phyloP scores from a whole-genome alignment of 2,329 filamentous ascomycete species.

The Bipolaris victoriae region DNA sequence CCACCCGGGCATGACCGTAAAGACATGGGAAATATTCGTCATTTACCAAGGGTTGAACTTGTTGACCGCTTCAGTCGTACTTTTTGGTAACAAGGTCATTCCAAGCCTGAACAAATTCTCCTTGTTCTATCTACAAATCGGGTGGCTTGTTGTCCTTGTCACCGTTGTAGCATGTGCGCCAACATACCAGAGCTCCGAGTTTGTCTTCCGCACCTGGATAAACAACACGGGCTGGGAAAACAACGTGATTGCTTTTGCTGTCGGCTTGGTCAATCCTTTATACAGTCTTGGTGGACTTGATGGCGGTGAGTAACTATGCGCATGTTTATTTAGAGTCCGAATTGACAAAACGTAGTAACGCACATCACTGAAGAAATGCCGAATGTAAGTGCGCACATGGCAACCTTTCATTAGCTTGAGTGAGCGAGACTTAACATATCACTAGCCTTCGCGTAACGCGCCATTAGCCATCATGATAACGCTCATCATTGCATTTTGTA shows the following conservation, averaged over 20 bases:
- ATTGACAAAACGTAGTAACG: not conserved
- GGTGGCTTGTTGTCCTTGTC: slow-evolving; percentile 16
- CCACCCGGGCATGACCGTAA: slow-evolving; percentile 9
- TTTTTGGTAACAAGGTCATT: slow-evolving; percentile 17
- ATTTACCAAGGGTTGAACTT: slow-evolving; percentile 18
- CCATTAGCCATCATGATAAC: slow-evolving; percentile 52
- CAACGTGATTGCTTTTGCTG: slow-evolving; percentile 11
- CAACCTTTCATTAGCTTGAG: too few species aligned
- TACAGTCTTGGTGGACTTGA: slow-evolving; percentile 5
- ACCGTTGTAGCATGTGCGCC: slow-evolving; percentile 18
- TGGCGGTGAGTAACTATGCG: not conserved
- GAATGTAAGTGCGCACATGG: not conserved
- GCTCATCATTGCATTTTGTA: slow-evolving; percentile 58
- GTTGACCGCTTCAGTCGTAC: slow-evolving; percentile 12
- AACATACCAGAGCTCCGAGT: slow-evolving; percentile 11
- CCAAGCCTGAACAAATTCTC: slow-evolving; percentile 18
- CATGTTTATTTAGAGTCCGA: not conserved
- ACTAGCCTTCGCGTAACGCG: slow-evolving; percentile 45
- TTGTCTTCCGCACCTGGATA: slow-evolving; percentile 21
- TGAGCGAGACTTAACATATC: not conserved
- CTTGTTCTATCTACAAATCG: slow-evolving; percentile 18
- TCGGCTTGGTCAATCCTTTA: slow-evolving; percentile 15
- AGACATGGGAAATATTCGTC: slow-evolving; percentile 16
- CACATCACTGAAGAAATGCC: slow-evolving; percentile 5
- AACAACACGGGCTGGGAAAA: slow-evolving; percentile 21